phyloP scores from a whole-genome alignment of 805 yeast genomes.

The Candida koratica region DNA sequence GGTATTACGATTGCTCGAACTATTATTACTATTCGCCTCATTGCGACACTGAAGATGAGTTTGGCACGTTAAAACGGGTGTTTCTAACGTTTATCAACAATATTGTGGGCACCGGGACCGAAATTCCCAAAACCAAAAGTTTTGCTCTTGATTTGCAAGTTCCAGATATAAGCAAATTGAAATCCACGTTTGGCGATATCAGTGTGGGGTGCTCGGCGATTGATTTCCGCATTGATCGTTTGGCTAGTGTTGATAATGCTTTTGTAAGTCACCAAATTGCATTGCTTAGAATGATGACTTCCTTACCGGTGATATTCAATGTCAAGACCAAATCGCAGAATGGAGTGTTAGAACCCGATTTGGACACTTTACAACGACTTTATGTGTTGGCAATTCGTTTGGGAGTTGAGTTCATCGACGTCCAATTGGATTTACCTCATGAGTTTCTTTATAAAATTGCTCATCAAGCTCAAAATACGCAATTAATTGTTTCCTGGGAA shows the following conservation, averaged over 20 bases:
- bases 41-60: constrained; percentile 53
- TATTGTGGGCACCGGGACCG: constrained; percentile 52
- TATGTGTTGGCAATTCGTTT: constrained; percentile 62
- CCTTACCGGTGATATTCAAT: constrained; percentile 77
- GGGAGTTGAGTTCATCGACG: constrained; percentile 78
- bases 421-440: constrained; percentile 69
- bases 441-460: constrained; percentile 50
- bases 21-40: constrained; percentile 73
- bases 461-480: constrained; percentile 54
- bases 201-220: constrained; percentile 75
- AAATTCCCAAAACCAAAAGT: constrained; percentile 49
- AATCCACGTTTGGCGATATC: constrained; percentile 48
- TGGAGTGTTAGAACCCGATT: constrained; percentile 64
- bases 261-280: constrained; percentile 76
- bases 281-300: constrained; percentile 56
- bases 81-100: constrained; percentile 55
- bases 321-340: constrained; percentile 78
- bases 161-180: constrained; percentile 50
- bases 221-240: constrained; percentile 75
- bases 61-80: constrained; percentile 52
- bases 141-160: constrained; percentile 70
- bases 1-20: constrained; percentile 80
- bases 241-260: constrained; percentile 45
- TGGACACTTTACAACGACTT: constrained; percentile 46
- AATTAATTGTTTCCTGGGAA: constrained; percentile 69